Conservation (phyloP, 345 rosid species). For the Pistacia atlantica region DNA sequence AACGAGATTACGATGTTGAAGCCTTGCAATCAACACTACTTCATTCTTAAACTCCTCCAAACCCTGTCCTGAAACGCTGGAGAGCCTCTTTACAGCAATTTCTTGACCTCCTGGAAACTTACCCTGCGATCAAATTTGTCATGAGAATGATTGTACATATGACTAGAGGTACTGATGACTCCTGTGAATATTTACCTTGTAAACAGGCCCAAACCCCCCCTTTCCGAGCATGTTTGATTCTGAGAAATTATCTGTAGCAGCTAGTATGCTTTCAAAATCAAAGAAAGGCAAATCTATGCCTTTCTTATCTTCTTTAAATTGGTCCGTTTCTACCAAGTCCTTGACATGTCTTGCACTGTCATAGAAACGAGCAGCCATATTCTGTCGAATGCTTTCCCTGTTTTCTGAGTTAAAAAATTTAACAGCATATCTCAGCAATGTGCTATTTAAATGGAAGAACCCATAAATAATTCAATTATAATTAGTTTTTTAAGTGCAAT, state of each 20-base stretch:
- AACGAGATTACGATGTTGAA: constrained; percentile 65
- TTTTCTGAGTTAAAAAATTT: constrained; percentile 21
- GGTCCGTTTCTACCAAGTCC: constrained; percentile 29
- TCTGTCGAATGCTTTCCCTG: constrained; percentile 7
- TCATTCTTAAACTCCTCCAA: constrained; percentile 62
- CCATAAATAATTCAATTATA: neutral
- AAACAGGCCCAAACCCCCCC: constrained; percentile 73
- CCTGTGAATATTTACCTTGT: constrained; percentile 37
- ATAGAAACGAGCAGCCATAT: constrained; percentile 22
- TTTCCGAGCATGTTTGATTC: constrained; percentile 52
- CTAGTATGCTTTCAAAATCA: constrained; percentile 39
- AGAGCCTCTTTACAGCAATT: constrained; percentile 66
- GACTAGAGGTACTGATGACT: neutral
- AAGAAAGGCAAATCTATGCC: constrained; percentile 49
- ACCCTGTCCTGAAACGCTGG: constrained; percentile 60
- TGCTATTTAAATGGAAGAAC: neutral
- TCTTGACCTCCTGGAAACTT: constrained; percentile 49
- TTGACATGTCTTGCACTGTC: constrained; percentile 32
- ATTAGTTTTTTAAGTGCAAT: neutral
- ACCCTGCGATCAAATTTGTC: constrained; percentile 31
- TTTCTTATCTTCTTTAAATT: constrained; percentile 36
- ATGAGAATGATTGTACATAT: neutral
- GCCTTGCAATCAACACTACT: constrained; percentile 49
- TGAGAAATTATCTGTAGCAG: constrained; percentile 52
- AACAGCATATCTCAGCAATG: neutral